Conservation (phyloP, 2,329 filamentous ascomycete species). For the Fusarium siculi region DNA sequence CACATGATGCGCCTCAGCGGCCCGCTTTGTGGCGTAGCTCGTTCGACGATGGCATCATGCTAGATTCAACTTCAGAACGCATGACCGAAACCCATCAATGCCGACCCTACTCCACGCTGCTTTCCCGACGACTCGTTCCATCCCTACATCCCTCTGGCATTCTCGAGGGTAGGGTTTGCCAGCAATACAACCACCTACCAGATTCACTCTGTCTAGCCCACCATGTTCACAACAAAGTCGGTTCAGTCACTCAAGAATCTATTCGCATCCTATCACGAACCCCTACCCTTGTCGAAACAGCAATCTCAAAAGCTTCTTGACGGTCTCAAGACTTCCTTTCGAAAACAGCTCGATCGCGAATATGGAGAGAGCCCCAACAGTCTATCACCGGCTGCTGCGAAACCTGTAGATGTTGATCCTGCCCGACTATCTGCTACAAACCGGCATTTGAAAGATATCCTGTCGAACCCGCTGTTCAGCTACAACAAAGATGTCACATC, state of each 20-base stretch:
- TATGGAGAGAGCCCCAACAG: conserved; percentile 58
- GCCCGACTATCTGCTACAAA: conserved; percentile 53
- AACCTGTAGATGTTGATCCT: conserved; percentile 29
- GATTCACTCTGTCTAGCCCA: conserved; percentile 45
- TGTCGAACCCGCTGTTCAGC: conserved; percentile 67
- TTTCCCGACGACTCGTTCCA: conserved; percentile 5
- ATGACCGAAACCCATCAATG: conserved; percentile 22
- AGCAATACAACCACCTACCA: conserved; percentile 38
- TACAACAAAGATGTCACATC: conserved; percentile 44
- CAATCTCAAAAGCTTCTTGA: conserved; percentile 67
- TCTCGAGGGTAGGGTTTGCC: conserved; percentile 17
- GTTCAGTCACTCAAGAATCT: conserved; percentile 52
- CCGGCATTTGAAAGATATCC: conserved; percentile 65
- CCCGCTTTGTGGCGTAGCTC: conserved; percentile 37
- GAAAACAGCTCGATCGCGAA: conserved; percentile 67
- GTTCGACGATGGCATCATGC: conserved; percentile 45
- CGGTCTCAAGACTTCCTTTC: conserved; percentile 66
- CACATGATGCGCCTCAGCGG: conserved; percentile 38
- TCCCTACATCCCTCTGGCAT: background rate
- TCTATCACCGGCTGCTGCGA: conserved; percentile 25
- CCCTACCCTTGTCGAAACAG: conserved; percentile 59
- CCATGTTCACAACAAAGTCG: conserved; percentile 54
- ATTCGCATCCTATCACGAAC: conserved; percentile 60
- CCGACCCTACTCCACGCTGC: conserved; percentile 1
- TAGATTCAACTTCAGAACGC: conserved; percentile 1